Evolutionary conservation across 106 monocot species (phyloP), one percentile per base, ranked within the genome.

Genomic region (Ottelia alismoides): DNA sequence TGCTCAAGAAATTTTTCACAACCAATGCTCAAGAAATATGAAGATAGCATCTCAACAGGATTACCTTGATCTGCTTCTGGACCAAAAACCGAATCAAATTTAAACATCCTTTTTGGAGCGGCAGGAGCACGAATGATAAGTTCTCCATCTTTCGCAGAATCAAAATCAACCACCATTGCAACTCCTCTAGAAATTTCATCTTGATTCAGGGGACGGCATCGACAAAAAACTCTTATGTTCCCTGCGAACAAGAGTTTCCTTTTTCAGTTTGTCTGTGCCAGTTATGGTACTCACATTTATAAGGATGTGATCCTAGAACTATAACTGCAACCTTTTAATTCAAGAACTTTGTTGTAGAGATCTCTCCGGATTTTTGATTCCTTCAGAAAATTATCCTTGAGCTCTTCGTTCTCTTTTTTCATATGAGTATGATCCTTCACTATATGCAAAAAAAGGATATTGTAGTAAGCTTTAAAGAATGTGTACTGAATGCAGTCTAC

Each of bases 51-150:
- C n/a, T n/a, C n/a, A n/a, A n/a, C n/a, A n/a, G n/a, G n/a, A 46
- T 56, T 56, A 87, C 92, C 92, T 79, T 92, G 92, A 70, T 79
- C 72, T 53, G 77, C 86, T 63, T 87, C 75, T 51, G 92, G 92
- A 40, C 61, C 57, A 61, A 92, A 92, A 31, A 92, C 72, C 20
- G 72, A 51, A 48, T 92, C 92, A 74, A 92, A 92, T 63, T 82
- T 92, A 49, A 83, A 93, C 12, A 70, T 57, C 57, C 87, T 93
- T 28, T 71, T 87, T 47, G 68, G 60, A 54, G 74, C 69, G 45
- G 78, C 87, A 65, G 69, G 68, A 5, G 83, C 74, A 69, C 68
- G 83, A 1, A 93, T 64, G 14, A 62, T 31, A 51, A 93, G 71
- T 63, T 93, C 92, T 10, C 82, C 83, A 58, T 93, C 83, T 69